Base-by-base conservation (phyloP, 148 eudicot species). In the Amaranthus cruentus region DNA sequence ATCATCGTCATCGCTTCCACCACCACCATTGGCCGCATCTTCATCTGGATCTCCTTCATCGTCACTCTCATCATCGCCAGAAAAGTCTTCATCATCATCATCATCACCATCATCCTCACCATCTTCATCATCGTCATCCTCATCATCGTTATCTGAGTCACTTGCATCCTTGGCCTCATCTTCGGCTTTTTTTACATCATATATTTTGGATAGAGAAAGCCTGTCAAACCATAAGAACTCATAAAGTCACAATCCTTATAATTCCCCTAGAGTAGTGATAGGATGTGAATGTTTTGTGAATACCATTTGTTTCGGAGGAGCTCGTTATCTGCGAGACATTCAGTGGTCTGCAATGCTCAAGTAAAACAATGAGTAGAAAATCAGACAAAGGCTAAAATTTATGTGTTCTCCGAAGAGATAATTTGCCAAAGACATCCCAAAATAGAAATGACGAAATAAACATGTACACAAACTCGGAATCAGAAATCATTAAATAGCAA, bases 61-160 rank as follows among this genome's bases (percentile, higher is more conserved):
- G n/a, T 58, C 77, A 73, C 66, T 73, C 6, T 52, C 77, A 46
- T 76, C 83, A 4, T 70, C 83, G 54, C 62, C 79, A 9, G 75
- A 66, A 47, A 56, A 74, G n/a, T 70, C 75, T 6, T 68, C 73
- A 28, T 73, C 83, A n/a, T 76, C 71, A n/a, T 71, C 78, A 4
- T 47, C 70, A 4, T 59, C 82, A 46, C 38, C 72, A 8, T 67
- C 76, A 62, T 46, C 71, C 12, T 18, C 72, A 49, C 12, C 63
- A 13, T 48, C 77, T 51, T 69, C 77, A 9, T 78, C 77, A 21
- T 73, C 73, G 2, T 73, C 81, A 62, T 76, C 79, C 28, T 77
- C 78, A 54, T 79, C 81, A 38, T 76, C 83, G 28, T 75, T 77
- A 5, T 81, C 83, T 1, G 73, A 55, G 55, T 81, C 83, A 73